Base-by-base conservation (phyloP, 2,329 filamentous ascomycete genomes). In the Claviceps sp. region DNA sequence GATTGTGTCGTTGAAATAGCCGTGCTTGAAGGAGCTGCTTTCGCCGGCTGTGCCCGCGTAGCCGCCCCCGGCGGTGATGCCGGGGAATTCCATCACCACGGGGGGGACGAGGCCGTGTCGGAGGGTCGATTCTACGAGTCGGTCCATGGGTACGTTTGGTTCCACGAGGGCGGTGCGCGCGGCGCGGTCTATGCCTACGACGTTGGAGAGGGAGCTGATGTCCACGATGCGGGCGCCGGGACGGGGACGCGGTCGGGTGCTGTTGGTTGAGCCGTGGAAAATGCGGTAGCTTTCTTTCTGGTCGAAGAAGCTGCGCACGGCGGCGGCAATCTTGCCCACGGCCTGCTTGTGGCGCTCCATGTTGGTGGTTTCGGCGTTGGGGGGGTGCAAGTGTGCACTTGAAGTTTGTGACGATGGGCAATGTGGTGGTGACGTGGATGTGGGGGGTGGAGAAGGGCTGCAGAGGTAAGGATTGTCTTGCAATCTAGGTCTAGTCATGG, bases 261-360 rank as follows among this genome's bases (percentile, higher is more conserved):
- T 84, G 71, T 89, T 89, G 50, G 86, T 89, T 42, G 81, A 83
- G 59, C 85, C 86, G 71, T 89, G 85, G 65, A 76, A 82, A 70
- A 90, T 87, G 56, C 85, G 80, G 71, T 85, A 90, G 22, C 83
- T 77, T 62, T 73, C 68, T 47, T 67, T 64, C 47, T 69, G 64
- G 54, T 71, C 67, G 62, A 73, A 77, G 64, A 73, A 73, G 61
- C 66, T 60, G 54, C 71, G 70, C 48, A 78, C 73, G 5, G 73
- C 65, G 26, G 68, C 57, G 45, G 76, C 69, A 55, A 79, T 74
- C 39, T 68, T 65, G 54, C 66, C 61, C 50, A 80, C 73, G 50
- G 73, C 67, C 50, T 72, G 65, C 49, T 64, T 66, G 66, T 80
- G 76, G 55, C 70, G 70, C 52, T 78, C 74, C 74, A 78, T 76